Conservation (phyloP, 441 rosid genomes). For the Corymbia citriodora region DNA sequence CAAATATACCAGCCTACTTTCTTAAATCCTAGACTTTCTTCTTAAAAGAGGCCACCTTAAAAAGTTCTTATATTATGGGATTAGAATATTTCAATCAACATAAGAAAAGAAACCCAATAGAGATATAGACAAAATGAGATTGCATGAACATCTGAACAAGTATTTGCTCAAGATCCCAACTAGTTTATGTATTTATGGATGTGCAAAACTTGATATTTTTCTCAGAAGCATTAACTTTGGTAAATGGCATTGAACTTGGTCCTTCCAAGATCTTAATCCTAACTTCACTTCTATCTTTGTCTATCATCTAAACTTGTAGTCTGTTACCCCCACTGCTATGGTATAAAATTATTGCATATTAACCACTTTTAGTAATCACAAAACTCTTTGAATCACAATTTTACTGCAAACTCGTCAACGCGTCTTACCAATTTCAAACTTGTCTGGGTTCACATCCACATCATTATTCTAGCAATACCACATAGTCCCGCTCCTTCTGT, state of each 20-base stretch:
- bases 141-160: not conserved
- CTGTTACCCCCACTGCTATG: not conserved
- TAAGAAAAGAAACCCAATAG: not conserved
- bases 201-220: not conserved
- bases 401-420: not conserved
- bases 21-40: not conserved
- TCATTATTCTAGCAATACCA: constrained; percentile 75
- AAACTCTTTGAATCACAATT: not conserved
- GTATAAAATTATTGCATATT: not conserved
- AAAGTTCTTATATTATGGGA: not conserved
- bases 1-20: not conserved
- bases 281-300: not conserved
- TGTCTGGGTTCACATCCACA: constrained; percentile 57
- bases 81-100: not conserved
- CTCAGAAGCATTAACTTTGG: not conserved
- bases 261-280: not conserved
- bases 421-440: constrained; percentile 55
- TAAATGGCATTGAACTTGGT: not conserved
- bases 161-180: not conserved
- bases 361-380: not conserved
- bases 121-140: not conserved
- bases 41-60: not conserved
- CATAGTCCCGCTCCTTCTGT: constrained; percentile 76
- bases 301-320: not conserved
- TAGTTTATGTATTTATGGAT: not conserved